Percentiles rank a stretch among this genome's conserved stretches.
These are phyloP conservation scores for Cercospora sesami DNA, from an alignment of 2,329 filamentous ascomycete genomes.

Conservation along the genomic window DNA sequence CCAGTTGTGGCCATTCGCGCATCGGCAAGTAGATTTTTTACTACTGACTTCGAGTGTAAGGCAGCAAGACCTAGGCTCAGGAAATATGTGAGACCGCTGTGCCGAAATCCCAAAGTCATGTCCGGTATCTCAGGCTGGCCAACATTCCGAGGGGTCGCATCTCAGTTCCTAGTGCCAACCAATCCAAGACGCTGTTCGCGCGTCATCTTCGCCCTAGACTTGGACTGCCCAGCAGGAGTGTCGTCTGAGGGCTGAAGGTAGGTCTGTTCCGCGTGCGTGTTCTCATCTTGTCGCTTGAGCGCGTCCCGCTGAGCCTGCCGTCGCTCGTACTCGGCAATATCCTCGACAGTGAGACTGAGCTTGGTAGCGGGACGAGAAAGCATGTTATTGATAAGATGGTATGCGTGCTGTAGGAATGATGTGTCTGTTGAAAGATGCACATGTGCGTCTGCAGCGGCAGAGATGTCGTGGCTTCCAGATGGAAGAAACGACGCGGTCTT, in stretches of 20 bases:
- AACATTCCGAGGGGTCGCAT: neutral
- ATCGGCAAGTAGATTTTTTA: neutral
- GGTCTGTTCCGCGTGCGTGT: constrained; percentile 23
- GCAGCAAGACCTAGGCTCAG: neutral
- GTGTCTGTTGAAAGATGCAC: neutral
- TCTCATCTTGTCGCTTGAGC: constrained; percentile 25
- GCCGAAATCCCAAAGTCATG: neutral
- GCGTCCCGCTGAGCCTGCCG: constrained; percentile 36
- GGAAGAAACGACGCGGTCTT: neutral
- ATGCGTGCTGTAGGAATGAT: neutral
- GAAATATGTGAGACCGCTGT: neutral
- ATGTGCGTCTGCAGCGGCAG: neutral
- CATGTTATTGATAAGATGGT: constrained; percentile 26
- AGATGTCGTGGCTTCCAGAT: neutral
- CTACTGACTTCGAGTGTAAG: neutral
- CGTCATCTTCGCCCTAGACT: constrained; percentile 30
- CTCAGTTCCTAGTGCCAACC: constrained; percentile 23
- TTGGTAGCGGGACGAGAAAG: constrained; percentile 41
- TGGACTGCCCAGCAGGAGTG: constrained; percentile 31
- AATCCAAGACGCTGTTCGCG: constrained; percentile 37
- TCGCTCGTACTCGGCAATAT: constrained; percentile 38
- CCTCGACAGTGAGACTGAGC: constrained; percentile 39
- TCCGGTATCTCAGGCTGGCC: neutral
- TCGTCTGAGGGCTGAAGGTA: constrained; percentile 25
- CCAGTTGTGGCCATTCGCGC: neutral